Evolutionary conservation across 331 rosid genomes (phyloP), one percentile per base, ranked within the genome.

Genomic region (Malus hybrid): DNA sequence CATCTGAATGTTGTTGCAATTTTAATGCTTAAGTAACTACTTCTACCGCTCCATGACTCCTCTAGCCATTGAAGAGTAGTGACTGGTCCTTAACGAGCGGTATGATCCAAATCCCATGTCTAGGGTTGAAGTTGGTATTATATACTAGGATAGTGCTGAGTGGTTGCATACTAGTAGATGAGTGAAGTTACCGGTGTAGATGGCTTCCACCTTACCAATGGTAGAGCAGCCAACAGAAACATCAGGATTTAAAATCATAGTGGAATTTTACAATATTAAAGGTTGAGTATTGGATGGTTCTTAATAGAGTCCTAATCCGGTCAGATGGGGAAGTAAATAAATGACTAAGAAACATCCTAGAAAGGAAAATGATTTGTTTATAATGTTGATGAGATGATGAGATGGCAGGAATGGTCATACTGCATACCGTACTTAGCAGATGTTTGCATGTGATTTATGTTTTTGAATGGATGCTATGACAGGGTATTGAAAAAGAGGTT

Each of bases 401-500:
- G 48, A 42, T 67, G 74, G 29, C 20, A 15, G 26, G 66, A 42
- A 77, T 22, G 52, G 63, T 60, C 19, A 13, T 26, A 50, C 32
- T 33, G 48, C 61, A 18, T 34, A 10, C 53, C 28, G 7, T 1
- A 16, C 57, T 15, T 12, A 12, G 44, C 10, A 10, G 12, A 50
- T 24, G 22, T 58, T 60, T 60, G 68, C 16, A 15, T 32, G 58
- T 66, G 42, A 33, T 61, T 50, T 50, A 33, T 19, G 24, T 44
- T 67, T 42, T 72, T 30, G 63, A 62, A 11, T 69, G 33, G 18
- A 32, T 65, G 58, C 32, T 63, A 82, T 81, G 77, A 80, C 79
- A 93, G 98, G 95, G 94, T 9, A 91, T 97, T 80, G 98, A 93
- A 80, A 89, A 86, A 85, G 98, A 93, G 76, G 93, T 89, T 62